A percentile compares a stretch with the other conserved stretches of the same genome.
Evolutionary conservation across 768 basidiomycete species (phyloP).

Genomic region (Paxillus rubicundulus): DNA sequence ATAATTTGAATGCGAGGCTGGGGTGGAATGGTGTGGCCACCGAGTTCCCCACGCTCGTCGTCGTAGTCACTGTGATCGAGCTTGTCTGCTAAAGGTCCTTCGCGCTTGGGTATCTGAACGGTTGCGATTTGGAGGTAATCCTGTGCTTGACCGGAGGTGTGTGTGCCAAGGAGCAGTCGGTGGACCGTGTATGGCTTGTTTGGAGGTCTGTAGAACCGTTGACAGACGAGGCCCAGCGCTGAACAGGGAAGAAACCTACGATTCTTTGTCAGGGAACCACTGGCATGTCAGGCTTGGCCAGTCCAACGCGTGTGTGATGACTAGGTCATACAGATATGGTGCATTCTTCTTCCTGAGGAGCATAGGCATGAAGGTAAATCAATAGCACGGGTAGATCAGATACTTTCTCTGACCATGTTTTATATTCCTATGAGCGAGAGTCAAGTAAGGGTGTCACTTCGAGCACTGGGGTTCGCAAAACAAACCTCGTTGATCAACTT

Average conservation of each 20-base stretch:
- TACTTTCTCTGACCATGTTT: conserved; percentile 62
- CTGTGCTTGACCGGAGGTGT: conserved; percentile 91
- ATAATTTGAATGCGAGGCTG: conserved; percentile 84
- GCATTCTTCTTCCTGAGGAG: conserved; percentile 87
- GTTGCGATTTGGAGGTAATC: conserved; percentile 96
- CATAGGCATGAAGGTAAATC: background rate
- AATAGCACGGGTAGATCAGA: background rate
- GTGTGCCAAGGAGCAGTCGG: conserved; percentile 92
- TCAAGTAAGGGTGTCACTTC: conserved; percentile 7
- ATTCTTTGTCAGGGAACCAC: conserved; percentile 98
- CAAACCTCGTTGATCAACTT: conserved; percentile 83
- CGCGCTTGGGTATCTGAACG: conserved; percentile 87
- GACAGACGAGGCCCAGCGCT: background rate
- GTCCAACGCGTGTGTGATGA: conserved; percentile 95
- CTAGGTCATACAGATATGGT: conserved; percentile 95
- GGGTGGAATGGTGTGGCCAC: conserved; percentile 85
- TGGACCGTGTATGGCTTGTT: conserved; percentile 95
- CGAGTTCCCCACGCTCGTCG: conserved; percentile 91
- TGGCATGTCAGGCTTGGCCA: conserved; percentile 98
- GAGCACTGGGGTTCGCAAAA: conserved; percentile 6
- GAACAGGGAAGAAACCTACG: conserved; percentile 48
- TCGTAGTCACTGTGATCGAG: conserved; percentile 82
- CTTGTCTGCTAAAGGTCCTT: conserved; percentile 65
- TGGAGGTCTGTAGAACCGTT: conserved; percentile 55
- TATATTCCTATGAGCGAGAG: conserved; percentile 62